Conservation (phyloP, 75 land plant genomes). For the Sequoia sempervirens region DNA sequence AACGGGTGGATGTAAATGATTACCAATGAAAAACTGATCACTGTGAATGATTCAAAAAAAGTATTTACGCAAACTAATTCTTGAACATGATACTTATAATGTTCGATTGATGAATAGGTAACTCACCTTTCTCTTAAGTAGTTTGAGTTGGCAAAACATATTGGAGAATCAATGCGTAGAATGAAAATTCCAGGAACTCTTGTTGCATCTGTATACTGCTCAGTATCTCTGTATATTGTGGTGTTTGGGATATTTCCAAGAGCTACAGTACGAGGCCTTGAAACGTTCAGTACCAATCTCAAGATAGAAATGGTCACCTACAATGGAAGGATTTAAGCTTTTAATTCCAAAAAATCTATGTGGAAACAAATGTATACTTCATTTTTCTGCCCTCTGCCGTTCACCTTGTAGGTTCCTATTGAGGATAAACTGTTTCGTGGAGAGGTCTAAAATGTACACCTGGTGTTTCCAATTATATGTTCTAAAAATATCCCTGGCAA, state of each 20-base stretch:
- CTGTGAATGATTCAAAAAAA: background rate
- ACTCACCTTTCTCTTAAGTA: conserved; percentile 63
- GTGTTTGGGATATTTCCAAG: conserved; percentile 85
- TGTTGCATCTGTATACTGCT: conserved; percentile 48
- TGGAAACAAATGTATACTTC: background rate
- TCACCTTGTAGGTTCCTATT: too few relatives aligned
- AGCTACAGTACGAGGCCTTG: conserved; percentile 66
- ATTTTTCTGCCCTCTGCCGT: too few relatives aligned
- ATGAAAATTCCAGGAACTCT: conserved; percentile 40
- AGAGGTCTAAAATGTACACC: too few relatives aligned
- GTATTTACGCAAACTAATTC: background rate
- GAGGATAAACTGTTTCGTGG: too few relatives aligned
- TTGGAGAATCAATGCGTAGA: conserved; percentile 53
- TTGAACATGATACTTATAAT: background rate
- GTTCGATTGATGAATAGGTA: background rate
- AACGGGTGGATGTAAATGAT: background rate
- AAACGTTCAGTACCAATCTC: conserved; percentile 52
- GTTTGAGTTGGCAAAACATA: conserved; percentile 53
- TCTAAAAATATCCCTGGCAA: background rate
- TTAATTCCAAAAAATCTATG: background rate
- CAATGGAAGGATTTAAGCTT: background rate
- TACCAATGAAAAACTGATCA: background rate
- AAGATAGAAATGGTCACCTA: conserved; percentile 69
- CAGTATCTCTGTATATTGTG: conserved; percentile 39
- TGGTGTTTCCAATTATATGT: background rate